Evolutionary conservation across 176 grass and related monocot species (phyloP).

Genomic region (Olyra latifolia): DNA sequence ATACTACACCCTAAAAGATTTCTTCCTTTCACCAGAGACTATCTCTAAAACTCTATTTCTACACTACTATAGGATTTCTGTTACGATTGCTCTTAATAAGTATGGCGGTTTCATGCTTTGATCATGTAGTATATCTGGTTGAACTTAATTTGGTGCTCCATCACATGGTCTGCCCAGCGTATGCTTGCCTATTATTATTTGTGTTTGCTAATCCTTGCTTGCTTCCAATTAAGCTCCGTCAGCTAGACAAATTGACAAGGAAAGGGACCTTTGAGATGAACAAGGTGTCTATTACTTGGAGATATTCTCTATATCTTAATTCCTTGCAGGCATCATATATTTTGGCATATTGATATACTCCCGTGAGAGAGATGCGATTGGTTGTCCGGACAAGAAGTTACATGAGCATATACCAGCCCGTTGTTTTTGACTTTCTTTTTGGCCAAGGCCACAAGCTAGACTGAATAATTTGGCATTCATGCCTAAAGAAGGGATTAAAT

Average conservation of each 20-base stretch:
- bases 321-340: constrained; percentile 6
- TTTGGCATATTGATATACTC: not conserved
- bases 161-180: not conserved
- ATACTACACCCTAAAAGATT: too few relatives aligned
- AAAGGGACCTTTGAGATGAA: constrained; percentile 7
- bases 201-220: not conserved
- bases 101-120: not conserved
- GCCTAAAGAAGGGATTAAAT: constrained; percentile 8
- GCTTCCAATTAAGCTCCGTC: not conserved
- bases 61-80: too few relatives aligned
- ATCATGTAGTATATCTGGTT: not conserved
- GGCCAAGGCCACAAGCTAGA: not conserved
- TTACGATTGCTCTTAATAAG: too few relatives aligned
- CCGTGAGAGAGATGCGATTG: constrained; percentile 5
- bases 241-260: constrained; percentile 15
- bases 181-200: constrained; percentile 1
- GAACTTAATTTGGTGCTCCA: not conserved
- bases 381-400: constrained; percentile 16
- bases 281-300: not conserved
- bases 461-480: constrained; percentile 4
- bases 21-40: too few relatives aligned
- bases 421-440: constrained; percentile 25
- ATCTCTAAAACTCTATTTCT: too few relatives aligned
- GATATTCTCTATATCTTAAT: constrained; percentile 7
- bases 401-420: constrained; percentile 9